A percentile compares a stretch with the other conserved stretches of the same genome.
Conservation (phyloP, 2,329 filamentous ascomycete genomes). For the Xenoacremonium recifei region DNA sequence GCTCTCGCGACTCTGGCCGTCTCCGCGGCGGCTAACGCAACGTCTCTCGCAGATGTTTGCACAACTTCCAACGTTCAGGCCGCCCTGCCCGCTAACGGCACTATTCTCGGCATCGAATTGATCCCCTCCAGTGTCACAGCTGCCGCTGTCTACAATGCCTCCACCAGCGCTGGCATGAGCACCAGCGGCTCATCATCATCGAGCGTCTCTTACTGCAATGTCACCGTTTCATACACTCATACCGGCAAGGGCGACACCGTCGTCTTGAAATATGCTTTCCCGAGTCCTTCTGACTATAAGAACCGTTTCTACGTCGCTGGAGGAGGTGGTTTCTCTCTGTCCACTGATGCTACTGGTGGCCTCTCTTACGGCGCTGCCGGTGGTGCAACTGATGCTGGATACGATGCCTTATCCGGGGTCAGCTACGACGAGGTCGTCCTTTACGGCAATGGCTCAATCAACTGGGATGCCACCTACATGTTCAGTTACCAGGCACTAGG, state of each 20-base stretch:
- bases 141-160: slow-evolving; percentile 12
- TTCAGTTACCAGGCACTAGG: slow-evolving; percentile 51
- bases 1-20: slow-evolving; percentile 4
- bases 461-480: slow-evolving; percentile 49
- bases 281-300: slow-evolving; percentile 35
- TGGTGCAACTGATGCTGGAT: slow-evolving; percentile 43
- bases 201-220: slow-evolving; percentile 32
- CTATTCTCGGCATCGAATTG: slow-evolving; percentile 22
- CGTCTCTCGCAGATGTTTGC: slow-evolving; percentile 20
- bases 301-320: slow-evolving; percentile 45
- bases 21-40: slow-evolving; percentile 10
- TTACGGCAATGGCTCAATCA: slow-evolving; percentile 48
- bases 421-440: slow-evolving; percentile 39
- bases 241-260: slow-evolving; percentile 30
- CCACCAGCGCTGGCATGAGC: slow-evolving; percentile 15
- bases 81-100: slow-evolving; percentile 17
- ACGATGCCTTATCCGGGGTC: slow-evolving; percentile 39
- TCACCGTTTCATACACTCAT: slow-evolving; percentile 35
- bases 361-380: slow-evolving; percentile 39
- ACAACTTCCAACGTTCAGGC: slow-evolving; percentile 17
- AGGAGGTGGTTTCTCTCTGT: slow-evolving; percentile 38
- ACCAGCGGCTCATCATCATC: slow-evolving; percentile 24
- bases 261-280: slow-evolving; percentile 33
- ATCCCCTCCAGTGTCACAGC: slow-evolving; percentile 41
- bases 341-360: slow-evolving; percentile 32